These are phyloP conservation scores for Pittosporum tobira DNA, from an alignment of 129 eudicot species.

Conservation along the genomic window DNA sequence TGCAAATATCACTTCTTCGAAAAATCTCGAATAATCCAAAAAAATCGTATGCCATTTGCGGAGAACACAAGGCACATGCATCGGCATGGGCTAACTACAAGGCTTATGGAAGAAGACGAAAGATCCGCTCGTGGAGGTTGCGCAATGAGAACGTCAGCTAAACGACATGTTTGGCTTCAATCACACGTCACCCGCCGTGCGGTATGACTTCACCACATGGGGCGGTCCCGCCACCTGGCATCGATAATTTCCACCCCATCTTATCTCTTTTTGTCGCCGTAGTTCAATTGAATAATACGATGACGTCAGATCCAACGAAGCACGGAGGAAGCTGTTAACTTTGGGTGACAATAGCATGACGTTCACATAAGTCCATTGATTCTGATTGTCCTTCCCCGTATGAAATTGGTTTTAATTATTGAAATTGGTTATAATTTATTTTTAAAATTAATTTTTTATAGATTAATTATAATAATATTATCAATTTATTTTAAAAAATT, in stretches of 20 bases:
- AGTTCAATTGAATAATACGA: no score
- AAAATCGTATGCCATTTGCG: no score
- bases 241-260: background rate
- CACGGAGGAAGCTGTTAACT: background rate
- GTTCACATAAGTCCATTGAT: background rate
- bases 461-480: no score
- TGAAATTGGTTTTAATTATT: no score
- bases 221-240: background rate
- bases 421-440: no score
- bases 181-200: constrained; percentile 5
- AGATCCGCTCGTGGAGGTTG: constrained; percentile 14
- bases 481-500: no score
- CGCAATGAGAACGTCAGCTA: constrained; percentile 19
- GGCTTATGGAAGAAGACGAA: background rate
- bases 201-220: background rate
- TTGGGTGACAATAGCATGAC: background rate
- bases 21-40: no score
- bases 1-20: background rate
- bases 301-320: no score
- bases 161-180: constrained; percentile 4
- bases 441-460: no score
- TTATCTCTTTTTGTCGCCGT: no score
- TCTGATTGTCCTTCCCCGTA: no score
- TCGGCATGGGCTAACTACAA: background rate
- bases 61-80: no score